phyloP scores from a whole-genome alignment of 306 rosid species.

The Carpinus viminea region DNA sequence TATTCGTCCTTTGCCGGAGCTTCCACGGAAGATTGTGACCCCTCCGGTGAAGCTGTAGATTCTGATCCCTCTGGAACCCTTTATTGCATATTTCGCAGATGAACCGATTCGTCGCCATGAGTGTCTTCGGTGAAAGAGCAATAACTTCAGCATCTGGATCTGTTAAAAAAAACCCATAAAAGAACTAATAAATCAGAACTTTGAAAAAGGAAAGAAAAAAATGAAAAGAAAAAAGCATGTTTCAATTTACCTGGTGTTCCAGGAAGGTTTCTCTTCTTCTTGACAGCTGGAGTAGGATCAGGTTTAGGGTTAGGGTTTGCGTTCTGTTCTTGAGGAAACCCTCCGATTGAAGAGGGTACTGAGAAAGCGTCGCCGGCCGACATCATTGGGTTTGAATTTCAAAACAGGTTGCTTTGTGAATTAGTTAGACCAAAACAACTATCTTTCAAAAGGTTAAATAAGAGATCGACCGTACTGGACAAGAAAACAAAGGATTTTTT shows the following conservation, averaged over 20 bases:
- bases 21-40: slow-evolving; percentile 99
- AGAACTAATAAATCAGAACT: background rate
- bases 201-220: background rate
- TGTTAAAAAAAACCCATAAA: slow-evolving; percentile 18
- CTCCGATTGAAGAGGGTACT: slow-evolving; percentile 51
- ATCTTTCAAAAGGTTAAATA: slow-evolving; percentile 44
- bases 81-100: slow-evolving; percentile 94
- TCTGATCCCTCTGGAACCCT: slow-evolving; percentile 96
- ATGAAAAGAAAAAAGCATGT: background rate
- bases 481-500: slow-evolving; percentile 46
- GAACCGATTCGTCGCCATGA: slow-evolving; percentile 92
- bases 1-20: slow-evolving; percentile 65
- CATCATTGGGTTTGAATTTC: slow-evolving; percentile 47
- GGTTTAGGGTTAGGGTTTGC: slow-evolving; percentile 66
- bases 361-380: slow-evolving; percentile 64
- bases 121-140: slow-evolving; percentile 84
- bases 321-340: slow-evolving; percentile 59
- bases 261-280: slow-evolving; percentile 90
- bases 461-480: slow-evolving; percentile 14
- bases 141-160: slow-evolving; percentile 99
- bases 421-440: too few species aligned
- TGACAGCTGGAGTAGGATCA: slow-evolving; percentile 36
- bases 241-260: slow-evolving; percentile 77
- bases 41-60: slow-evolving; percentile 87
- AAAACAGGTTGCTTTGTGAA: slow-evolving; percentile 23